These are phyloP conservation scores for Phlebiopsis flavidoalba DNA, from an alignment of 768 basidiomycete genomes.

Conservation along the genomic window DNA sequence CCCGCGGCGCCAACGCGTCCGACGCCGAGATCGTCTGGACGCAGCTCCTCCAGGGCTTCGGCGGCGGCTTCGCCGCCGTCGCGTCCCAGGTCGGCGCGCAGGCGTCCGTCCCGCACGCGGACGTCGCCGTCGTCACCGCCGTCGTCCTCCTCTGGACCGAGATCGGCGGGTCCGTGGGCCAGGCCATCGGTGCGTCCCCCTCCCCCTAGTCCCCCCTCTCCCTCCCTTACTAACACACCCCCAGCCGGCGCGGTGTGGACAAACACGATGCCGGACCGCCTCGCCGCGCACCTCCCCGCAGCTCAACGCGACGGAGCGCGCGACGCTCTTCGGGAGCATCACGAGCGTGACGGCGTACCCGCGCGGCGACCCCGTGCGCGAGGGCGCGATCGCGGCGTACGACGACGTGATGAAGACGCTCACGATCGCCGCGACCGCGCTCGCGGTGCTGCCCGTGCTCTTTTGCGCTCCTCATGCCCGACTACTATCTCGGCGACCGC, in stretches of 20 bases:
- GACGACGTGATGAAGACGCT: conserved; percentile 23
- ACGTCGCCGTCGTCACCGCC: conserved; percentile 43
- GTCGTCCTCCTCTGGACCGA: conserved; percentile 46
- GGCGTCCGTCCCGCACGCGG: conserved; percentile 44
- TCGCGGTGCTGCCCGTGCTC: conserved; percentile 52
- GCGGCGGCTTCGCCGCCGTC: conserved; percentile 46
- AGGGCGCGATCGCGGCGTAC: conserved; percentile 29
- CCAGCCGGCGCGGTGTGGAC: conserved; percentile 62
- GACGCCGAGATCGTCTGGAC: conserved; percentile 37
- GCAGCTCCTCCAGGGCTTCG: conserved; percentile 45
- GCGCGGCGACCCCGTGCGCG: conserved; percentile 51
- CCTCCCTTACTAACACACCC: not conserved
- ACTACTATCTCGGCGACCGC: conserved; percentile 58
- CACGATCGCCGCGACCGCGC: conserved; percentile 30
- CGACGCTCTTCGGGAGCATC: conserved; percentile 51
- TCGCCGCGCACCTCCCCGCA: conserved; percentile 51
- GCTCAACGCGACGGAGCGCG: conserved; percentile 36
- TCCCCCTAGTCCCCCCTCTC: not conserved
- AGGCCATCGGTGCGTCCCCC: conserved; percentile 30
- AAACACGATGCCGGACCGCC: conserved; percentile 57
- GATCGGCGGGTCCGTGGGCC: conserved; percentile 40
- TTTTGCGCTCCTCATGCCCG: conserved; percentile 36
- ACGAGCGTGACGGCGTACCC: conserved; percentile 42
- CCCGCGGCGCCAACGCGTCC: conserved; percentile 17
- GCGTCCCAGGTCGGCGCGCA: conserved; percentile 41